Evolutionary conservation across 1,284 basidiomycete species (phyloP), one percentile per base, ranked within the genome.

Genomic region (Schizopora paradoxa): DNA sequence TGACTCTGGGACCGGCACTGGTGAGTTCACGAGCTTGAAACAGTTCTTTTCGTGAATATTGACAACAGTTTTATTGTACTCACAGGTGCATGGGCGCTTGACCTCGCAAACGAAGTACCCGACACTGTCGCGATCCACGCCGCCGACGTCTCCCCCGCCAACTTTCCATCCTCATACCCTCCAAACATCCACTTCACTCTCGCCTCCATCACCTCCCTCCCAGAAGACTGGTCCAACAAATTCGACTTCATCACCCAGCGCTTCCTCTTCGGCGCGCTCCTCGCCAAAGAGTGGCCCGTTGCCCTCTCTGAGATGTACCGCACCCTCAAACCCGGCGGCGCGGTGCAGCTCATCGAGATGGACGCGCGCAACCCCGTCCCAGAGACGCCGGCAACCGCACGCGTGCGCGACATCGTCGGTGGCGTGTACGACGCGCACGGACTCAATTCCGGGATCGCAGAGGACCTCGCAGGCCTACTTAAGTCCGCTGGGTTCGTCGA

Each of bases 241-340:
- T 42, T 61, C 47, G 43, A 53, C 33, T 22, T 45, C 44, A 46
- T 51, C 36, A 52, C 54, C 39, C 52, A 54, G 31, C 48, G 48
- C 23, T 44, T 56, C 16, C 44, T 56, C 10, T 41, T 49, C 6
- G 52, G 44, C n/a, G 52, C 45, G 1, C 43, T 56, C 27, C 47
- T 39, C 28, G n/a, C 14, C 5, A 10, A 34, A 2, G 48, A 52
- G 18, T 56, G 54, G 54, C 28, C 43, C 4, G n/a, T 32, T 1
- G 52, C 37, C 21, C 21, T 54, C 3, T 39, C 32, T 8, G 54
- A 56, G 43, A 42, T 54, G 6, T 47, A 43, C 28, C 44, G 52
- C 16, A 47, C 54, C 13, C 26, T 47, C 19, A 48, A 48, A 21
- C 54, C 54, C 1, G 54, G 54, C 10, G 54, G 52, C 11, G 47